phyloP scores from a whole-genome alignment of 805 yeast genomes.

The Yamadazyma scolyti region DNA sequence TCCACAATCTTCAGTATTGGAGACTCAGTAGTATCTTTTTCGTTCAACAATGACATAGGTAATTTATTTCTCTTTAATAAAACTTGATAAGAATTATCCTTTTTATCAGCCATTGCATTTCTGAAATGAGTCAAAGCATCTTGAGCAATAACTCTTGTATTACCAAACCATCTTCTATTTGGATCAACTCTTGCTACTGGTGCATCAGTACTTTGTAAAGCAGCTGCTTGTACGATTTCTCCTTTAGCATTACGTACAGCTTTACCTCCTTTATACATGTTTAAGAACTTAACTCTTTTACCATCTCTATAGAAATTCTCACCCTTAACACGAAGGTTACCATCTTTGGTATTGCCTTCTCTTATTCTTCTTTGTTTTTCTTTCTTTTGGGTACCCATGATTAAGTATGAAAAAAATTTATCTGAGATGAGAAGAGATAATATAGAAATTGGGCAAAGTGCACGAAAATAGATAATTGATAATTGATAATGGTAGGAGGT shows the following conservation, averaged over 20 bases:
- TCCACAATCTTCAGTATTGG: conserved; percentile 81
- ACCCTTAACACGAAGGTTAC: conserved; percentile 91
- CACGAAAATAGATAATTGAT: neutral
- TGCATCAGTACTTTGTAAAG: conserved; percentile 77
- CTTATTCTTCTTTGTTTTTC: conserved; percentile 85
- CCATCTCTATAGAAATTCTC: conserved; percentile 96
- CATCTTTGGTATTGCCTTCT: conserved; percentile 78
- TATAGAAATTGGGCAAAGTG: neutral
- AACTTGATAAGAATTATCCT: conserved; percentile 80
- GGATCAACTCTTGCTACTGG: conserved; percentile 96
- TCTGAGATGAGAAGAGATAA: conserved; percentile 8
- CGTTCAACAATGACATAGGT: conserved; percentile 93
- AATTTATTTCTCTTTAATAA: conserved; percentile 82
- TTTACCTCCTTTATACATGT: conserved; percentile 90
- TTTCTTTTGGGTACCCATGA: conserved; percentile 91
- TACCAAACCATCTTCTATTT: conserved; percentile 96
- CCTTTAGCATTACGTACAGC: conserved; percentile 86
- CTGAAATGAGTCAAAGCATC: conserved; percentile 93
- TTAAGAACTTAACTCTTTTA: conserved; percentile 81
- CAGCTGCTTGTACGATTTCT: conserved; percentile 83
- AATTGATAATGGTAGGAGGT: no score
- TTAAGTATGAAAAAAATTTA: neutral
- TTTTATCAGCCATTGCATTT: conserved; percentile 85
- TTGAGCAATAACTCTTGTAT: conserved; percentile 95
- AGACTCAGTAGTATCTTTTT: conserved; percentile 69